These are phyloP conservation scores for Xerocomus spinulosus DNA, from an alignment of 768 basidiomycete species.

Conservation along the genomic window DNA sequence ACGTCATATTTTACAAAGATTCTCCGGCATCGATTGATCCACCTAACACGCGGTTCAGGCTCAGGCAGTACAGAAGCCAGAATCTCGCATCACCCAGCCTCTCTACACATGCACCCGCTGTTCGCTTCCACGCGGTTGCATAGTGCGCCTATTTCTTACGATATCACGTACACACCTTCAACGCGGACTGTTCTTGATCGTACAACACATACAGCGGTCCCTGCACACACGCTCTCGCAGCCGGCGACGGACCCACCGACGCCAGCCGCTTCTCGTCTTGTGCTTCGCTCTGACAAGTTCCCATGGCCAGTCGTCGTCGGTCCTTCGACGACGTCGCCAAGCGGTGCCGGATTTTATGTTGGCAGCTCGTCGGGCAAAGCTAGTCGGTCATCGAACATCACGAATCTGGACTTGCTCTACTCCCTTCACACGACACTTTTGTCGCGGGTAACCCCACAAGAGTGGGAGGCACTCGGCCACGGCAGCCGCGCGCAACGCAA, in stretches of 20 bases:
- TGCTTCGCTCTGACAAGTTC: conserved; percentile 52
- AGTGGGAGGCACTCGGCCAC: conserved; percentile 59
- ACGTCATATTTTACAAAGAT: conserved; percentile 20
- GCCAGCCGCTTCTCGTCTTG: conserved; percentile 39
- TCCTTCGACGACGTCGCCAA: conserved; percentile 28
- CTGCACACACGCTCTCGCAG: conserved; percentile 51
- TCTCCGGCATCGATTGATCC: conserved; percentile 4
- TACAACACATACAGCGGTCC: conserved; percentile 49
- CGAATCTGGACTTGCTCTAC: conserved; percentile 61
- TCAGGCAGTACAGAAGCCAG: conserved; percentile 23
- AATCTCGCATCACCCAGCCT: conserved; percentile 24
- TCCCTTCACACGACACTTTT: conserved; percentile 55
- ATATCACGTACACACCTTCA: conserved; percentile 53
- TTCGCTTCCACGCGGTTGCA: conserved; percentile 53
- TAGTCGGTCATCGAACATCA: conserved; percentile 35
- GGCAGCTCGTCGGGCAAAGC: conserved; percentile 18
- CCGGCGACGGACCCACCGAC: conserved; percentile 63
- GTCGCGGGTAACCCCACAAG: conserved; percentile 53
- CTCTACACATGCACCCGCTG: conserved; percentile 60
- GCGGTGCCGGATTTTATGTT: conserved; percentile 26
- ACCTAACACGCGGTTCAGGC: conserved; percentile 8
- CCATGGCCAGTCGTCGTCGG: conserved; percentile 58
- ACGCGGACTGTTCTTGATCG: conserved; percentile 54
- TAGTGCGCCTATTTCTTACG: conserved; percentile 59
- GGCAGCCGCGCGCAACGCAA: conserved; percentile 55